These are phyloP conservation scores for Akanthomyces muscarius DNA, from an alignment of 2,329 filamentous ascomycete genomes.

Conservation along the genomic window DNA sequence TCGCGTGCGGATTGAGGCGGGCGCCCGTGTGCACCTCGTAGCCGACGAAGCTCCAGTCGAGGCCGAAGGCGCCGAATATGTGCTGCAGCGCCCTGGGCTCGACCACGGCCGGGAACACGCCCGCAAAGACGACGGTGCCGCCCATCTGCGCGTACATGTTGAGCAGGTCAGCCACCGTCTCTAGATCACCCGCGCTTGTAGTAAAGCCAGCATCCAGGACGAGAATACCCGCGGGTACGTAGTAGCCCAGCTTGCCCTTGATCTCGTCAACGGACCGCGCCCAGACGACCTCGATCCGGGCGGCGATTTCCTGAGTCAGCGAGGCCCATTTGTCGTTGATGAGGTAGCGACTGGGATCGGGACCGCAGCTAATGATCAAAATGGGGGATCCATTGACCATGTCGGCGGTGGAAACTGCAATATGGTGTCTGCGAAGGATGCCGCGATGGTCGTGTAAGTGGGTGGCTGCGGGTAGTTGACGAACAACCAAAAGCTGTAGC, in stretches of 20 bases:
- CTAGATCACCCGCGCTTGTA: too few species aligned
- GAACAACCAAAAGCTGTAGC: neutral
- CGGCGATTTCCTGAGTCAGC: neutral
- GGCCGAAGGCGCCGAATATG: neutral
- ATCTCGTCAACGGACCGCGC: neutral
- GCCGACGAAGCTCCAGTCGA: neutral
- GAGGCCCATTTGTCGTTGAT: neutral
- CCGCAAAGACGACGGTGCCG: neutral
- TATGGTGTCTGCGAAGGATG: neutral
- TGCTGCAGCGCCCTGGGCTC: rapidly evolving
- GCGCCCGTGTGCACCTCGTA: neutral
- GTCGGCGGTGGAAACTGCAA: too few species aligned
- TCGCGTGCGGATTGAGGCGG: neutral
- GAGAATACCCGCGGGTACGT: neutral
- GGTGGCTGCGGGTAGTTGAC: neutral
- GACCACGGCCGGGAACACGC: neutral
- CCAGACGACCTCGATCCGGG: neutral
- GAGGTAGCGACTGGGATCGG: neutral
- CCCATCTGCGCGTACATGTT: neutral
- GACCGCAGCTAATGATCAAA: neutral
- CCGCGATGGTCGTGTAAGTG: neutral
- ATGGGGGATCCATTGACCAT: neutral
- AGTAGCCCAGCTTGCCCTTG: neutral
- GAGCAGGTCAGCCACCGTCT: neutral
- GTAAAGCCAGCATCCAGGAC: neutral